phyloP scores from a whole-genome alignment of 176 grass and related monocot genomes.

The Alopecurus myosuroides region DNA sequence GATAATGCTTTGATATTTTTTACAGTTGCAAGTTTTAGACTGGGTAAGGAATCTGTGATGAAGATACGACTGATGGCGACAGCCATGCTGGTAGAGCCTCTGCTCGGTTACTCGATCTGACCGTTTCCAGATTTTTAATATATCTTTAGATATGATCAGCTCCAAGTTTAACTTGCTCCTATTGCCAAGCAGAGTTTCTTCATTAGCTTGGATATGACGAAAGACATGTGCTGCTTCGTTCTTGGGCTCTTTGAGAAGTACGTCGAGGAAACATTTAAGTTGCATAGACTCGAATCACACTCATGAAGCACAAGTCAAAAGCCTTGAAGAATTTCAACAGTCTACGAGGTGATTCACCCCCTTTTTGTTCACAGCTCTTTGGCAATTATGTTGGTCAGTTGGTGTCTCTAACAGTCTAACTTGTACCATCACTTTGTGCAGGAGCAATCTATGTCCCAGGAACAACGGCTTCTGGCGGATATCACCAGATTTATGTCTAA shows the following conservation, averaged over 20 bases:
- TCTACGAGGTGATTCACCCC: constrained; percentile 57
- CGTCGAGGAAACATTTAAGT: constrained; percentile 41
- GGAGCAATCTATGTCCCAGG: constrained; percentile 82
- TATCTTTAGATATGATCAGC: neutral
- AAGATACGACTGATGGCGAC: no score
- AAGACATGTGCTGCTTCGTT: constrained; percentile 58
- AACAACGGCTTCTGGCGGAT: constrained; percentile 77
- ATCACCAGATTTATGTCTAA: constrained; percentile 73
- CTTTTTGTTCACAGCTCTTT: neutral
- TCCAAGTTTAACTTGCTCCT: constrained; percentile 12
- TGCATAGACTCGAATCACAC: constrained; percentile 57
- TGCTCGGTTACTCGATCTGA: constrained; percentile 33
- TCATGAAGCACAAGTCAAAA: constrained; percentile 70
- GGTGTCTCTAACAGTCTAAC: constrained; percentile 32
- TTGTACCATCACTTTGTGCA: constrained; percentile 22
- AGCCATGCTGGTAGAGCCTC: no score
- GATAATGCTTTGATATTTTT: no score
- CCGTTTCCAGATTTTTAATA: neutral
- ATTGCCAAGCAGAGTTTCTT: constrained; percentile 57
- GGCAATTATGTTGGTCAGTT: neutral
- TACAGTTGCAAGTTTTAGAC: no score
- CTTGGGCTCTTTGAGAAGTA: constrained; percentile 61
- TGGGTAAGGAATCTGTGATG: no score
- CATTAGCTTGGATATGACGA: constrained; percentile 55
- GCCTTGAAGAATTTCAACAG: constrained; percentile 78